Evolutionary conservation across 192 early-diverging fungal species (phyloP), one percentile per base, ranked within the genome.

Genomic region (Nowakowskiella sp.): DNA sequence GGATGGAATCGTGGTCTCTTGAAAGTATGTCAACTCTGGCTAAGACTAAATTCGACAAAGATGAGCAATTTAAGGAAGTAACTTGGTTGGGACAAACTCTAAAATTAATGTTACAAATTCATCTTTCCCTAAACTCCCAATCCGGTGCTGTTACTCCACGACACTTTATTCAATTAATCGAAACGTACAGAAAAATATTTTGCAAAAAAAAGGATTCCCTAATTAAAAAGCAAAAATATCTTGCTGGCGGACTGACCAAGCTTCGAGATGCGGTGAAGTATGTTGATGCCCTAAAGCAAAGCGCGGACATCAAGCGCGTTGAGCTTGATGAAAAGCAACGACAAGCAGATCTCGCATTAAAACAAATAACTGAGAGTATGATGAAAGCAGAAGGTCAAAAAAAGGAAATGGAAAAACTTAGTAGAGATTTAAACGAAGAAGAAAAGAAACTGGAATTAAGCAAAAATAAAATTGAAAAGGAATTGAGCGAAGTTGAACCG

Each of bases 331-430:
- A 67, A 23, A 80, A 81, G 48, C 80, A 82, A 57, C 59, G 62
- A 50, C 48, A 76, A 34, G 78, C 80, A 1, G 78, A 82, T 53
- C 19, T 30, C 8, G 75, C 74, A 1, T 51, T 82, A 29, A 78
- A 82, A 47, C 66, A 82, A 49, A 82, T 82, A 49, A 82, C 80
- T 1, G 77, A 81, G 48, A 80, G 72, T 43, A 82, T 82, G 60
- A 50, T 81, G 7, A 53, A 69, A 7, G 80, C 78, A 8, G 72
- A 71, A 2, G 71, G 70, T 30, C 77, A 82, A 61, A 82, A 81
- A 46, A 75, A 65, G 30, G 80, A 78, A 52, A 82, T 82, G 73
- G 78, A 82, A 56, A 44, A 36, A 9, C 57, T 82, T 6, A 64
- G 56, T 10, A 33, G 28, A 1, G 50, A 73, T 31, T 63, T 82